Evolutionary conservation across 1,139 yeast genomes (phyloP).

Genomic region (Taphrina communis): DNA sequence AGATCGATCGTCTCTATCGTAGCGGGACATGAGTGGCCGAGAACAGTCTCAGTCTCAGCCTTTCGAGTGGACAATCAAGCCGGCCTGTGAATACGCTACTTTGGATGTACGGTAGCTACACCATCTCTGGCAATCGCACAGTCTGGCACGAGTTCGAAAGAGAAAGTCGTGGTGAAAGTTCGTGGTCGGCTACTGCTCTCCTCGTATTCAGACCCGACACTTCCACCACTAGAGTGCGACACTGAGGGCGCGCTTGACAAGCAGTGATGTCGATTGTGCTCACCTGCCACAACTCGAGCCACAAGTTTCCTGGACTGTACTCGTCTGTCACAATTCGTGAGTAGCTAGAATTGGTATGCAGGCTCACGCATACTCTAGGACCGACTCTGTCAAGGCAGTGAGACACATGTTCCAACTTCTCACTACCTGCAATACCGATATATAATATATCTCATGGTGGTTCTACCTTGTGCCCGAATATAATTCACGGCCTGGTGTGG

Average conservation of each 20-base stretch:
- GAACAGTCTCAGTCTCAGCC: neutral
- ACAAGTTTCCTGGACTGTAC: no score
- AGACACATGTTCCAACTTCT: no score
- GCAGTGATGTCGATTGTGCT: no score
- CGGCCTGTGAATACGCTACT: neutral
- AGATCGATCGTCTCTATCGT: conserved; percentile 20
- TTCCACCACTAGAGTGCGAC: neutral
- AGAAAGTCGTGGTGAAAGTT: conserved; percentile 5
- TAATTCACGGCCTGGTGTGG: no score
- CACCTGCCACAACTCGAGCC: no score
- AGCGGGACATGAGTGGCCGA: neutral
- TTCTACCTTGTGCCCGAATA: no score
- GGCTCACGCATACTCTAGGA: no score
- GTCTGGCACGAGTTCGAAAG: neutral
- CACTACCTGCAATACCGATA: no score
- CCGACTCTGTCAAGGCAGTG: no score
- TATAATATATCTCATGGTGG: no score
- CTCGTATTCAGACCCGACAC: neutral
- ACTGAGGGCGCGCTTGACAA: neutral
- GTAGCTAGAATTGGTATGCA: no score
- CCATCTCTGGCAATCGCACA: neutral
- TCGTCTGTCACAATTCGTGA: no score
- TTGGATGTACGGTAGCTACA: neutral
- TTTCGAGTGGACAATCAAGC: neutral
- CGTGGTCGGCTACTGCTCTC: conserved; percentile 5